phyloP scores from a whole-genome alignment of 176 grass and related monocot species.

The Oryza glumipatula region DNA sequence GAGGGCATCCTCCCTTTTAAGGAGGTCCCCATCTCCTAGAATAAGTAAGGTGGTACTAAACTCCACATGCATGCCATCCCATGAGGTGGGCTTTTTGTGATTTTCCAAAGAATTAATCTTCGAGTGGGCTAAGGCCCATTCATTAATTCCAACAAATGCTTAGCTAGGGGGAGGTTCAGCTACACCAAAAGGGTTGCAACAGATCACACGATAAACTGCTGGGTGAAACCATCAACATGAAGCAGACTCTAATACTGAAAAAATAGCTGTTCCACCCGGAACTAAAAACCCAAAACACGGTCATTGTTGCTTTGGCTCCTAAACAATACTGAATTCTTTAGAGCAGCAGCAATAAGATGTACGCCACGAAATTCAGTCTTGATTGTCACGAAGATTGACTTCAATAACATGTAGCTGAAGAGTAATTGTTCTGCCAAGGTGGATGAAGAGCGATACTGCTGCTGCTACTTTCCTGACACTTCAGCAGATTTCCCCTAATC shows the following conservation, averaged over 20 bases:
- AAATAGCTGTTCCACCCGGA: background rate
- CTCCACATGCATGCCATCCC: no score
- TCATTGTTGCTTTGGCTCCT: conserved; percentile 6
- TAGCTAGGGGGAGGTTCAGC: conserved; percentile 4
- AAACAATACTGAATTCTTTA: conserved; percentile 1
- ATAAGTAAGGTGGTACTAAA: no score
- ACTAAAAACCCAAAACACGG: conserved; percentile 8
- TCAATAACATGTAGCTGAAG: conserved; percentile 3
- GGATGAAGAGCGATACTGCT: background rate
- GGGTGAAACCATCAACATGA: background rate
- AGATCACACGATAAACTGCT: background rate
- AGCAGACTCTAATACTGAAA: background rate
- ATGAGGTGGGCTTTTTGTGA: no score
- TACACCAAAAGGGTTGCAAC: conserved; percentile 35
- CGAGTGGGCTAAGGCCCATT: no score
- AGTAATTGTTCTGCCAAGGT: conserved; percentile 14
- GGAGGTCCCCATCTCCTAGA: no score
- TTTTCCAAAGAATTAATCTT: no score
- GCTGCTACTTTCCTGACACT: conserved; percentile 35
- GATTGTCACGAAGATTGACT: background rate
- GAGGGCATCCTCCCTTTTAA: no score
- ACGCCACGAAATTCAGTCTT: conserved; percentile 5
- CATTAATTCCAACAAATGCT: no score
- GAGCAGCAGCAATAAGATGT: background rate
- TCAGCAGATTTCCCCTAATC: conserved; percentile 28